phyloP scores from a whole-genome alignment of 2,329 filamentous ascomycete species.

The Pleurostoma richardsiae region DNA sequence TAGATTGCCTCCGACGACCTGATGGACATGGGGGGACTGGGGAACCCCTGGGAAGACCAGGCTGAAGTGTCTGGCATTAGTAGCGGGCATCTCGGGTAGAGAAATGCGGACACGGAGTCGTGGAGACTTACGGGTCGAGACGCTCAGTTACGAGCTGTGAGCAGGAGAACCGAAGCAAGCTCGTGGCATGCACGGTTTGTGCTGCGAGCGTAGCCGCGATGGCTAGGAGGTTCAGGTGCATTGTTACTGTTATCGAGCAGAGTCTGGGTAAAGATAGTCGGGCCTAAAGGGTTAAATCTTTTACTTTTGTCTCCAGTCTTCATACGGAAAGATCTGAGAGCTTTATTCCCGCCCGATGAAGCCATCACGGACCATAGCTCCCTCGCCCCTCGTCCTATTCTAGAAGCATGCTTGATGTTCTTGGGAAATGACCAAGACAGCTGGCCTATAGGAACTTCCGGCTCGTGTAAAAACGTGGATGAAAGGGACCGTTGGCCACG shows the following conservation, averaged over 20 bases:
- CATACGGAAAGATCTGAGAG: too few relatives aligned
- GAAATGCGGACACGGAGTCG: background rate
- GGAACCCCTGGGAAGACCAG: slow-evolving; percentile 27
- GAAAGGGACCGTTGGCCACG: too few relatives aligned
- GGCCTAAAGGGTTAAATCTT: too few relatives aligned
- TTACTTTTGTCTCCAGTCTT: too few relatives aligned
- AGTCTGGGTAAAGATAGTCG: too few relatives aligned
- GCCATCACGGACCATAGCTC: too few relatives aligned
- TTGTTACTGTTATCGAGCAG: background rate
- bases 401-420: too few relatives aligned
- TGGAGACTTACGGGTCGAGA: slow-evolving; percentile 11
- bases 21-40: slow-evolving; percentile 29
- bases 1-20: slow-evolving; percentile 31
- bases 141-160: slow-evolving; percentile 17
- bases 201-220: background rate
- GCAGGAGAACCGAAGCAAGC: slow-evolving; percentile 22
- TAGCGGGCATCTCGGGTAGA: background rate
- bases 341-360: too few relatives aligned
- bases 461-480: too few relatives aligned
- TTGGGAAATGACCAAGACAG: too few relatives aligned
- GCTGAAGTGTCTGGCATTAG: background rate
- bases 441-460: too few relatives aligned
- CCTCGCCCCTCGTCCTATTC: too few relatives aligned
- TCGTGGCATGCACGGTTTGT: slow-evolving; percentile 17
- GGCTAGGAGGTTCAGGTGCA: background rate